Percentiles rank a stretch among this genome's conserved stretches.
These are phyloP conservation scores for Ceratocystis papillata DNA, from an alignment of 2,329 filamentous ascomycete species.

Conservation along the genomic window DNA sequence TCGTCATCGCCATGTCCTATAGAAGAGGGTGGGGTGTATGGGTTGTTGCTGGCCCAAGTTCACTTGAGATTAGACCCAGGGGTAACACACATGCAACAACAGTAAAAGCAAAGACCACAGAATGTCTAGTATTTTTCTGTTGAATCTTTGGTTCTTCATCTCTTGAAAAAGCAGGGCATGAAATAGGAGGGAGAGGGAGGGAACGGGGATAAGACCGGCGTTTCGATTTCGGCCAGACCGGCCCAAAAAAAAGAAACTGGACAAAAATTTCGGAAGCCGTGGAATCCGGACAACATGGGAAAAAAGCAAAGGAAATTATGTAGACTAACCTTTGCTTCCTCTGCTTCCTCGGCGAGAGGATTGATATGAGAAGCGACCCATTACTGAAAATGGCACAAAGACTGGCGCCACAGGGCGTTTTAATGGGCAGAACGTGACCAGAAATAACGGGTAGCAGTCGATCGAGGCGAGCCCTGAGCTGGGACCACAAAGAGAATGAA, in stretches of 20 bases:
- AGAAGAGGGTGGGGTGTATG: not conserved
- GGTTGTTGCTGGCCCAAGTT: not conserved
- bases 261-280: not conserved
- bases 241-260: not conserved
- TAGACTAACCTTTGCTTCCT: constrained; percentile 12
- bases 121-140: not conserved
- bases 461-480: too few relatives aligned
- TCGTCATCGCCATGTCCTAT: constrained; percentile 3
- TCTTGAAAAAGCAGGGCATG: not conserved
- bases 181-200: not conserved
- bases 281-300: not conserved
- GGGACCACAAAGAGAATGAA: not conserved
- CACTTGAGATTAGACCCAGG: not conserved
- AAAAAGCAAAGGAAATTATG: not conserved
- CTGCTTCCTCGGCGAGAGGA: constrained; percentile 11
- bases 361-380: not conserved
- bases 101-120: not conserved
- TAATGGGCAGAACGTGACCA: not conserved
- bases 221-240: not conserved
- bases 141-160: not conserved
- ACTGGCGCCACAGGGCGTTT: not conserved
- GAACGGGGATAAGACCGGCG: not conserved
- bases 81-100: constrained; percentile 4
- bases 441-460: not conserved
- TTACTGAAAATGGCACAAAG: not conserved